Conservation (phyloP, 2,329 filamentous ascomycete species). For the Didymella arachidicola region DNA sequence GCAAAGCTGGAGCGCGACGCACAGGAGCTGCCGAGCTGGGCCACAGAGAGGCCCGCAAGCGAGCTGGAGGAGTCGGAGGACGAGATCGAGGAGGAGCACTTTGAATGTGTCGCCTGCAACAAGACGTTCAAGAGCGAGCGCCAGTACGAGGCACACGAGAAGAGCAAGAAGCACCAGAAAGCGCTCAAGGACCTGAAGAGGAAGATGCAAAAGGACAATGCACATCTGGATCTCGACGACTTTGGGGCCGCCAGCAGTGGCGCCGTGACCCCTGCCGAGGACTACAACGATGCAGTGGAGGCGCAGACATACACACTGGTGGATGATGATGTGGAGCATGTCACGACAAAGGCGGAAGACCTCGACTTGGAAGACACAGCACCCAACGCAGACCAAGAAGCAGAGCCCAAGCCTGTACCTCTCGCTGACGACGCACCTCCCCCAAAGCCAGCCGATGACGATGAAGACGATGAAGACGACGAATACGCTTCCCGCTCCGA, state of each 20-base stretch:
- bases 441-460: not conserved
- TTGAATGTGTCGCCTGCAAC: conserved; percentile 69
- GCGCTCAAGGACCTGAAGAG: conserved; percentile 79
- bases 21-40: conserved; percentile 77
- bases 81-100: conserved; percentile 58
- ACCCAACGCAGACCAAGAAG: not conserved
- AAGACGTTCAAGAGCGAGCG: conserved; percentile 87
- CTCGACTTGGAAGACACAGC: conserved; percentile 23
- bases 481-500: not conserved
- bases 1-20: conserved; percentile 73
- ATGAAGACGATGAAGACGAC: not conserved
- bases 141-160: conserved; percentile 89
- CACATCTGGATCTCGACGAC: conserved; percentile 60
- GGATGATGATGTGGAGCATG: conserved; percentile 27
- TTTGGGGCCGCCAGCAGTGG: conserved; percentile 44
- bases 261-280: conserved; percentile 44
- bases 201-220: conserved; percentile 84
- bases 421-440: not conserved
- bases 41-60: conserved; percentile 65
- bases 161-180: conserved; percentile 95
- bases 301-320: conserved; percentile 37
- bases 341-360: conserved; percentile 25
- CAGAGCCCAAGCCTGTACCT: not conserved
- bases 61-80: conserved; percentile 63
- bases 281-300: conserved; percentile 6